Conservation (phyloP, 768 basidiomycete species). For the Lactarius hengduanensis region DNA sequence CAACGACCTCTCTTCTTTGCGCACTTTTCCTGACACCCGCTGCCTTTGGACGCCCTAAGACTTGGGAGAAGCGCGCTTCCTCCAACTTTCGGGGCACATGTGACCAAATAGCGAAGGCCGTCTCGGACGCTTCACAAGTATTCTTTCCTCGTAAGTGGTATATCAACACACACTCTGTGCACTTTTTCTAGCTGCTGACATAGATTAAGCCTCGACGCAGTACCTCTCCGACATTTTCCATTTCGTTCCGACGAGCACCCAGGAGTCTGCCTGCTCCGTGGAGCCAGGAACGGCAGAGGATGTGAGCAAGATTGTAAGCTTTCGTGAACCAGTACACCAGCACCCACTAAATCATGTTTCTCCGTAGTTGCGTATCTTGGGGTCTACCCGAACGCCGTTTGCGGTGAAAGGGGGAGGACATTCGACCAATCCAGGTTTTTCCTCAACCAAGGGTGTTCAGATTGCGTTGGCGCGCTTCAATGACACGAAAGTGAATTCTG, state of each 20-base stretch:
- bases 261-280: slow-evolving; percentile 27
- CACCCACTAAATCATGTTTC: not conserved
- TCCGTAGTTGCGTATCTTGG: slow-evolving; percentile 16
- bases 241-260: slow-evolving; percentile 19
- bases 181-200: not conserved
- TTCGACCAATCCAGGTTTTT: slow-evolving; percentile 30
- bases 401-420: slow-evolving; percentile 34
- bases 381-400: slow-evolving; percentile 19
- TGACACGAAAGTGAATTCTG: slow-evolving; percentile 9
- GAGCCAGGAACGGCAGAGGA: slow-evolving; percentile 29
- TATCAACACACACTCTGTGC: not conserved
- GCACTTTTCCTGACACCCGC: not conserved
- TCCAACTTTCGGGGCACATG: not conserved
- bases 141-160: slow-evolving; percentile 3
- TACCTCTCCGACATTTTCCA: slow-evolving; percentile 24
- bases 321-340: not conserved
- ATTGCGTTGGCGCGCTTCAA: slow-evolving; percentile 32
- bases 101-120: not conserved
- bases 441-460: slow-evolving; percentile 33
- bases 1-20: not conserved
- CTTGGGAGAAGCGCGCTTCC: not conserved
- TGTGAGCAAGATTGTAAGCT: slow-evolving; percentile 26
- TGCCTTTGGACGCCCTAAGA: not conserved
- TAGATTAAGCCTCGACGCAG: slow-evolving; percentile 6
- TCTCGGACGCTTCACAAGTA: not conserved